Evolutionary conservation across 2,329 filamentous ascomycete species (phyloP).

Genomic region (Sporothrix globosa): DNA sequence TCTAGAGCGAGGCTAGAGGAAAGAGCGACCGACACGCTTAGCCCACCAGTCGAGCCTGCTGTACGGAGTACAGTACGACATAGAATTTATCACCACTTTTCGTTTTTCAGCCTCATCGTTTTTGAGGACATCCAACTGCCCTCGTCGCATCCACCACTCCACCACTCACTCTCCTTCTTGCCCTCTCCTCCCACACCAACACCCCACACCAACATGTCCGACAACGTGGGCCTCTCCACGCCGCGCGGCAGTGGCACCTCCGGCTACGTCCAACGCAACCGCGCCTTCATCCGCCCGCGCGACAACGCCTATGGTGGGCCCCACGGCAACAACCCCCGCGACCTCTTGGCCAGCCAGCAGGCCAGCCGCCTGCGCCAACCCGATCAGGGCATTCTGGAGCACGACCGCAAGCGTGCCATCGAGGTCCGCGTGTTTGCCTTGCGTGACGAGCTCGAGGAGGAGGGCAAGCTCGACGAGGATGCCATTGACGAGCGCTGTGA

Average conservation of each 20-base stretch:
- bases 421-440: slow-evolving; percentile 94
- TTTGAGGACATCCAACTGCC: not conserved
- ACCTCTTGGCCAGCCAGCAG: slow-evolving; percentile 78
- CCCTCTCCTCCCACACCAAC: not conserved
- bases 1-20: slow-evolving; percentile 6
- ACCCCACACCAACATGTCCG: slow-evolving; percentile 73
- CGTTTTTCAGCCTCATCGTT: not conserved
- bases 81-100: not conserved
- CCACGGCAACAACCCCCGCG: slow-evolving; percentile 68
- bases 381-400: slow-evolving; percentile 89
- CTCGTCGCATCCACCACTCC: too few species aligned
- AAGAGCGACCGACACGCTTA: not conserved
- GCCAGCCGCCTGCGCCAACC: slow-evolving; percentile 81
- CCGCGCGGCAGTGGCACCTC: slow-evolving; percentile 95
- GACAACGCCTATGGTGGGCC: slow-evolving; percentile 79
- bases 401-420: slow-evolving; percentile 86
- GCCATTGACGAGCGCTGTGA: slow-evolving; percentile 82
- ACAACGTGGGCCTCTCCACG: slow-evolving; percentile 94
- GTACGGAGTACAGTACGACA: not conserved
- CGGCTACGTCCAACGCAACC: slow-evolving; percentile 95
- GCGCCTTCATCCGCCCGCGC: slow-evolving; percentile 83
- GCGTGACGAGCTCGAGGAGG: slow-evolving; percentile 87
- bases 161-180: not conserved
- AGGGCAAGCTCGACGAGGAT: slow-evolving; percentile 81
- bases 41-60: not conserved